Conservation (phyloP, 768 basidiomycete species). For the Panaeolus papilionaceus region DNA sequence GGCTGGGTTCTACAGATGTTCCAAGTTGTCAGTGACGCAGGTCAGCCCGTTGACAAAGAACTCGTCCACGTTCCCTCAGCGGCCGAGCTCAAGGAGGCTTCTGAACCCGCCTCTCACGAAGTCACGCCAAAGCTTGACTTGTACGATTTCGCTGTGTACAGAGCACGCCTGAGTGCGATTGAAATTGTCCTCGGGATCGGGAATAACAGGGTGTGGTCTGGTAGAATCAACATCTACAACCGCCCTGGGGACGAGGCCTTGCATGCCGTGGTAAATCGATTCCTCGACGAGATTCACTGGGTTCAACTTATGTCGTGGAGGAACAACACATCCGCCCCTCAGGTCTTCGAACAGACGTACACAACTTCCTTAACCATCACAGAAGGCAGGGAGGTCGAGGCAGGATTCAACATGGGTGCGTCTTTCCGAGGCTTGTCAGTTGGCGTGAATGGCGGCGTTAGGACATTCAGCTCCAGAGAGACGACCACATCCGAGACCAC, state of each 20-base stretch:
- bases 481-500: not conserved
- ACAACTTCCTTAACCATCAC: not conserved
- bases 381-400: not conserved
- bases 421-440: not conserved
- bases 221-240: not conserved
- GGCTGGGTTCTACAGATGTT: too few relatives aligned
- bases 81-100: too few relatives aligned
- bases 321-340: not conserved
- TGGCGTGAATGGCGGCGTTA: not conserved
- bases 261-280: not conserved
- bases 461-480: not conserved
- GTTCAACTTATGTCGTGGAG: slow-evolving; percentile 11
- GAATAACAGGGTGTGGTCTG: not conserved
- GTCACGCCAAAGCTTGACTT: too few relatives aligned
- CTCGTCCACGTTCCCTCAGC: too few relatives aligned
- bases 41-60: too few relatives aligned
- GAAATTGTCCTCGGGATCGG: too few relatives aligned
- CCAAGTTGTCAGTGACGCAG: too few relatives aligned
- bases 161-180: too few relatives aligned
- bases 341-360: not conserved
- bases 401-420: not conserved
- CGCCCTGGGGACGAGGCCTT: not conserved
- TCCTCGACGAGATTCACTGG: not conserved
- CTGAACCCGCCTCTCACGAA: too few relatives aligned
- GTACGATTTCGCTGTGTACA: too few relatives aligned